phyloP scores from a whole-genome alignment of 805 yeast genomes.

The Nakazawaea wyomingensis region DNA sequence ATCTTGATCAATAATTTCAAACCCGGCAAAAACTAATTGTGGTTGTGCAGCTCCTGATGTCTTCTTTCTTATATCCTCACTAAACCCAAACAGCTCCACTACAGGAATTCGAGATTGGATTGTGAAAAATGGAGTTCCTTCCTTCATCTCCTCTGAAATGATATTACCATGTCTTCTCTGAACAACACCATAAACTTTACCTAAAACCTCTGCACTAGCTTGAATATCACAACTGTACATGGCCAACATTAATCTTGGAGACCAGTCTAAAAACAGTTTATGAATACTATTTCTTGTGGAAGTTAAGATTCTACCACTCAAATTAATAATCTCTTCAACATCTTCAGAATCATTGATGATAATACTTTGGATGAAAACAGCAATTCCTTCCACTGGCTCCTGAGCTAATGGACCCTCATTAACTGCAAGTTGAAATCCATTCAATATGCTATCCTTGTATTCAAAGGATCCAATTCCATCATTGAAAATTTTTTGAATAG shows the following conservation, averaged over 20 bases:
- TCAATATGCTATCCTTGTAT: slow-evolving; percentile 59
- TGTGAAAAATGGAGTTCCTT: slow-evolving; percentile 95
- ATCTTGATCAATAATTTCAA: slow-evolving; percentile 79
- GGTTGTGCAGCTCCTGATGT: slow-evolving; percentile 98
- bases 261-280: slow-evolving; percentile 66
- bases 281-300: slow-evolving; percentile 71
- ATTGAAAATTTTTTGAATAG: slow-evolving; percentile 30
- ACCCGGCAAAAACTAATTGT: slow-evolving; percentile 87
- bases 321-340: slow-evolving; percentile 34
- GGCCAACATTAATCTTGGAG: slow-evolving; percentile 89
- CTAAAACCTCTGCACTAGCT: slow-evolving; percentile 89
- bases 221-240: slow-evolving; percentile 94
- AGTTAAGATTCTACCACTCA: slow-evolving; percentile 70
- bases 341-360: slow-evolving; percentile 24
- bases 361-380: slow-evolving; percentile 44
- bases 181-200: slow-evolving; percentile 92
- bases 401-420: slow-evolving; percentile 83
- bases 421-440: slow-evolving; percentile 82
- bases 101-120: slow-evolving; percentile 85
- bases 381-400: slow-evolving; percentile 83
- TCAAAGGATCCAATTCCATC: slow-evolving; percentile 21
- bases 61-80: slow-evolving; percentile 87
- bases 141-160: slow-evolving; percentile 91
- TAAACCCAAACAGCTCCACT: slow-evolving; percentile 92
- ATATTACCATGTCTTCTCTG: slow-evolving; percentile 84